phyloP scores from a whole-genome alignment of 148 eudicot genomes.

The Silene conica region DNA sequence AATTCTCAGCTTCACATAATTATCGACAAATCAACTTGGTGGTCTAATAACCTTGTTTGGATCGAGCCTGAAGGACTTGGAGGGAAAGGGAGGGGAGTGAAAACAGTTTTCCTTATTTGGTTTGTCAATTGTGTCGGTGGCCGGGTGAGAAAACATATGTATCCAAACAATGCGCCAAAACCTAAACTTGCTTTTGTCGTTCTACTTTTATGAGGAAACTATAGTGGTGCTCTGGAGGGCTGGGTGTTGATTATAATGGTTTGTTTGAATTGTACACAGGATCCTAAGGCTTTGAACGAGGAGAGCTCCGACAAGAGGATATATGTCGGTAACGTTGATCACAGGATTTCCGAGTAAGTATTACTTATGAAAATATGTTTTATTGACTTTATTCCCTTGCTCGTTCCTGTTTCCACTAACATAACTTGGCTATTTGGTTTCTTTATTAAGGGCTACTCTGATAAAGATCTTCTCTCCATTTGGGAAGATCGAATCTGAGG shows the following conservation, averaged over 20 bases:
- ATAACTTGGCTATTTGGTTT: slow-evolving; percentile 7
- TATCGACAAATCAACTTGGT: neutral
- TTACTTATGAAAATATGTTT: neutral
- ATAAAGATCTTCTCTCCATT: slow-evolving; percentile 84
- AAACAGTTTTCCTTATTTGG: neutral
- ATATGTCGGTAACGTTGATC: slow-evolving; percentile 84
- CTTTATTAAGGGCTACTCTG: slow-evolving; percentile 56
- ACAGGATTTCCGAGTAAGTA: slow-evolving; percentile 81
- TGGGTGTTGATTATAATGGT: neutral
- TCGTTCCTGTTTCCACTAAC: neutral
- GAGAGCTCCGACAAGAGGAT: slow-evolving; percentile 65
- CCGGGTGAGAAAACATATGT: no score
- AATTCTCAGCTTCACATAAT: neutral
- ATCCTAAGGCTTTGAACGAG: slow-evolving; percentile 30
- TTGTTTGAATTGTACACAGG: slow-evolving; percentile 36
- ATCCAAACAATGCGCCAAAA: neutral
- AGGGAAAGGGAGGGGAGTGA: neutral
- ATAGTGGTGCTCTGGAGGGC: neutral
- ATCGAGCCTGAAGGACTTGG: no score
- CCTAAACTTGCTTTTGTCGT: neutral
- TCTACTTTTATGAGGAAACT: neutral
- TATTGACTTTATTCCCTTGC: neutral
- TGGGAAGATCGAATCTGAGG: slow-evolving; percentile 86
- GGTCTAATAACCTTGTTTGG: neutral
- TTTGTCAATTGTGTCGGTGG: neutral